phyloP scores from a whole-genome alignment of 768 basidiomycete species.

The Kwoniella europaea region DNA sequence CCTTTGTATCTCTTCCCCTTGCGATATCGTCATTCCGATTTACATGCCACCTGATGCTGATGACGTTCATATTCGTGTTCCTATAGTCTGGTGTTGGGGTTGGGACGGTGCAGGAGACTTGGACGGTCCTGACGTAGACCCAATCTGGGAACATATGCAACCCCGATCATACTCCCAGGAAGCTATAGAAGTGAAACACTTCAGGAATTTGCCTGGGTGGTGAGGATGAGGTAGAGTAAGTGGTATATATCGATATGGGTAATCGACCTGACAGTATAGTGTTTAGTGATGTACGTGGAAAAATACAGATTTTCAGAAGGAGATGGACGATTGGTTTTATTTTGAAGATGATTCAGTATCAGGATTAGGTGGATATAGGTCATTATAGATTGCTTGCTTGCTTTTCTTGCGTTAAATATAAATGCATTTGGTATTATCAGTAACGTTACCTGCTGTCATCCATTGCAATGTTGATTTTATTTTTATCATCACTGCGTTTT shows the following conservation, averaged over 20 bases:
- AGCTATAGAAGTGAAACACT: slow-evolving; percentile 72
- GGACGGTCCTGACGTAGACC: slow-evolving; percentile 96
- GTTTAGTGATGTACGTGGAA: too few species aligned
- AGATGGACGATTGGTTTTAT: background rate
- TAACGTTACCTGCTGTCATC: background rate
- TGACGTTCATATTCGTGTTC: background rate
- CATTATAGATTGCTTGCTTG: background rate
- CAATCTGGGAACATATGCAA: slow-evolving; percentile 86
- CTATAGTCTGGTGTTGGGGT: slow-evolving; percentile 96
- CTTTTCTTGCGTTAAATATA: slow-evolving; percentile 1
- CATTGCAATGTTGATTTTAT: too few species aligned
- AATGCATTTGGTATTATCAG: slow-evolving; percentile 1
- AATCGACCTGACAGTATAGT: background rate
- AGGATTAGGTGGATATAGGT: background rate
- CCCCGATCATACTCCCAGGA: slow-evolving; percentile 67
- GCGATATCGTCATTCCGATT: background rate
- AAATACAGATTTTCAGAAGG: background rate
- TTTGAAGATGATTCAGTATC: background rate
- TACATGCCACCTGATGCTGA: background rate
- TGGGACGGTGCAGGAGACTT: slow-evolving; percentile 99
- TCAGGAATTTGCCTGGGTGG: slow-evolving; percentile 43
- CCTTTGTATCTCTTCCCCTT: background rate
- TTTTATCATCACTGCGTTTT: too few species aligned
- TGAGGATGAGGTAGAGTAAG: background rate
- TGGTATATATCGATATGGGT: too few species aligned